Evolutionary conservation across 169 alveolate genomes (phyloP).

Genomic region (Eimeria praecox): DNA sequence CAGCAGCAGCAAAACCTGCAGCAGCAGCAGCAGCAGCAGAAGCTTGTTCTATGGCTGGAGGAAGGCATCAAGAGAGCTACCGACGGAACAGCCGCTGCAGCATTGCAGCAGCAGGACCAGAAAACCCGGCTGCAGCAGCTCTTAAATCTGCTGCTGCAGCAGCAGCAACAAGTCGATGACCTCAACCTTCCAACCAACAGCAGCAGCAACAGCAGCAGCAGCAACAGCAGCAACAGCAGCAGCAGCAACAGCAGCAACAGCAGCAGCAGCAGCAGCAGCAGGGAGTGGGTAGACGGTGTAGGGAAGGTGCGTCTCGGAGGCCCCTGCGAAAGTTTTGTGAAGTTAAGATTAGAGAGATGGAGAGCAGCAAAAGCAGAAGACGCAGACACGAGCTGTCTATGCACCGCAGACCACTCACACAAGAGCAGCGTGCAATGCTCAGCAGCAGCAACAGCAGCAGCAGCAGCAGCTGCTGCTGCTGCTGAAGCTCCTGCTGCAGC

Average conservation of each 20-base stretch:
- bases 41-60: neutral
- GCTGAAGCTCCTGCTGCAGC: conserved; percentile 2
- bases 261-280: neutral
- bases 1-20: neutral
- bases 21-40: neutral
- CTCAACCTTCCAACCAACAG: neutral
- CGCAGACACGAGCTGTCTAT: neutral
- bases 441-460: conserved; percentile 1
- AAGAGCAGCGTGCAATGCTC: neutral
- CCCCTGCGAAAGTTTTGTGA: conserved; percentile 1
- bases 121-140: neutral
- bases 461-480: neutral
- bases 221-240: conserved; percentile 5
- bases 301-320: neutral
- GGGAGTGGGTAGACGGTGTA: neutral
- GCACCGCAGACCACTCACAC: neutral
- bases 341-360: neutral
- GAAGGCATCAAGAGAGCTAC: neutral
- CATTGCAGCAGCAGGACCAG: neutral
- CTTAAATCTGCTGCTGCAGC: neutral
- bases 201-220: neutral
- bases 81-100: neutral
- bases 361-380: neutral
- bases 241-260: too few relatives aligned
- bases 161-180: neutral